Conservation (phyloP, 1,139 yeast genomes). For the Suhomyces bolitotheri region DNA sequence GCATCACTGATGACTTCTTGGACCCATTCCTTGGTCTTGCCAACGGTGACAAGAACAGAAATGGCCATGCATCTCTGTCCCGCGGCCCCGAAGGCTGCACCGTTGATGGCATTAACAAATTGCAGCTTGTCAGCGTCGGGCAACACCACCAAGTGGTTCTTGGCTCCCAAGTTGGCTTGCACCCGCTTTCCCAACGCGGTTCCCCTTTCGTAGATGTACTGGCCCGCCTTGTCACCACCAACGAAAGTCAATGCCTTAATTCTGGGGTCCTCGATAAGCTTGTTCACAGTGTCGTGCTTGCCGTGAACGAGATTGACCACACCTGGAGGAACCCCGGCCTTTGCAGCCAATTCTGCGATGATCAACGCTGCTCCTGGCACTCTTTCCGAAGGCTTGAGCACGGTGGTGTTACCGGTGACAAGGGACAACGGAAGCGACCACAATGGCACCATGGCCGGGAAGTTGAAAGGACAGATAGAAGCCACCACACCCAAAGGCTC, state of each 20-base stretch:
- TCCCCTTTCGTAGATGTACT: conserved; percentile 69
- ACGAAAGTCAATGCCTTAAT: conserved; percentile 79
- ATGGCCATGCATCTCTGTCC: conserved; percentile 88
- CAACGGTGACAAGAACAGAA: conserved; percentile 74
- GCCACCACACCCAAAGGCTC: conserved; percentile 66
- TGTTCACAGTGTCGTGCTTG: conserved; percentile 72
- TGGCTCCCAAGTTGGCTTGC: conserved; percentile 78
- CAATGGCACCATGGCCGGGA: conserved; percentile 85
- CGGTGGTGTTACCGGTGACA: conserved; percentile 77
- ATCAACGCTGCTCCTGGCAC: conserved; percentile 80
- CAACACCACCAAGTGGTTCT: conserved; percentile 70
- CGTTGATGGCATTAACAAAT: conserved; percentile 66
- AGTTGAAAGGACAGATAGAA: conserved; percentile 74
- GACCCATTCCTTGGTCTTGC: conserved; percentile 67
- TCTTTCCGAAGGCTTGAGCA: conserved; percentile 76
- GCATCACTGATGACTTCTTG: conserved; percentile 62
- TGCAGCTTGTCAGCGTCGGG: conserved; percentile 73
- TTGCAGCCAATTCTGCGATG: conserved; percentile 69
- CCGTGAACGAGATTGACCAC: conserved; percentile 77
- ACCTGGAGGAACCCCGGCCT: conserved; percentile 82
- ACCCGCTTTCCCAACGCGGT: conserved; percentile 73
- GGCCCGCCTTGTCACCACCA: conserved; percentile 76
- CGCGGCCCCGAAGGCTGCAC: conserved; percentile 85
- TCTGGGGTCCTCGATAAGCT: conserved; percentile 71
- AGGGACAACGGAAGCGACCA: conserved; percentile 79